phyloP scores from a whole-genome alignment of 2,329 filamentous ascomycete species.

The Ceratocystis destructans region DNA sequence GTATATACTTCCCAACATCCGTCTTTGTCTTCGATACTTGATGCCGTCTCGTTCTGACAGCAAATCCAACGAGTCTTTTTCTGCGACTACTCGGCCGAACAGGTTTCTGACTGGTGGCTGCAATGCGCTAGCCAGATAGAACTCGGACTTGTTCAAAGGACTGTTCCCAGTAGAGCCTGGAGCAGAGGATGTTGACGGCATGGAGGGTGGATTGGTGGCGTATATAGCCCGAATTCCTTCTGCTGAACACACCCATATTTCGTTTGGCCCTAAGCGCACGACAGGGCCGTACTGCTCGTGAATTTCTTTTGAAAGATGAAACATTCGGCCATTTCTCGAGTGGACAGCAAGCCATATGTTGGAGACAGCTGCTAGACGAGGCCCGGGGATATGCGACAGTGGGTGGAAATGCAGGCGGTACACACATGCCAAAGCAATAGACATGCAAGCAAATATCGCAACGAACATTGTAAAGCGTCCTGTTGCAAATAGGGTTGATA shows the following conservation, averaged over 20 bases:
- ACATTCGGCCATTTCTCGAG: slow-evolving; percentile 32
- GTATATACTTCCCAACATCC: slow-evolving; percentile 37
- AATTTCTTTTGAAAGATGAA: slow-evolving; percentile 31
- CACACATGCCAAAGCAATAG: slow-evolving; percentile 10
- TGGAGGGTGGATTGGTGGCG: slow-evolving; percentile 21
- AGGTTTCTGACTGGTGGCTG: slow-evolving; percentile 32
- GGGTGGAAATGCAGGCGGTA: slow-evolving; percentile 35
- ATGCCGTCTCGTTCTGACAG: slow-evolving; percentile 35
- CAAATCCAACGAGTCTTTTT: slow-evolving; percentile 36
- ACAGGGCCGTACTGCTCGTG: slow-evolving; percentile 35
- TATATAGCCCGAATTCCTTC: slow-evolving; percentile 38
- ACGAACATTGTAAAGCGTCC: not conserved
- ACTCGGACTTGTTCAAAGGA: slow-evolving; percentile 9
- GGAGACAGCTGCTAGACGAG: slow-evolving; percentile 34
- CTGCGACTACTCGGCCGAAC: slow-evolving; percentile 25
- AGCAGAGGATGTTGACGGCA: not conserved
- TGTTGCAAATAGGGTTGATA: not conserved
- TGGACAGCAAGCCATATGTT: slow-evolving; percentile 37
- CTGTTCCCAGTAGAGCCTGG: not conserved
- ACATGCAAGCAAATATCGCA: not conserved
- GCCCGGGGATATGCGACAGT: slow-evolving; percentile 34
- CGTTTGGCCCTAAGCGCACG: slow-evolving; percentile 41
- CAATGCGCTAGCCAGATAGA: slow-evolving; percentile 31
- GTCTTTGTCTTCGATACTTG: slow-evolving; percentile 36
- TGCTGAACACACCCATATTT: slow-evolving; percentile 38